Base-by-base conservation (phyloP, 2,329 filamentous ascomycete species). In the Neonectria faginata region DNA sequence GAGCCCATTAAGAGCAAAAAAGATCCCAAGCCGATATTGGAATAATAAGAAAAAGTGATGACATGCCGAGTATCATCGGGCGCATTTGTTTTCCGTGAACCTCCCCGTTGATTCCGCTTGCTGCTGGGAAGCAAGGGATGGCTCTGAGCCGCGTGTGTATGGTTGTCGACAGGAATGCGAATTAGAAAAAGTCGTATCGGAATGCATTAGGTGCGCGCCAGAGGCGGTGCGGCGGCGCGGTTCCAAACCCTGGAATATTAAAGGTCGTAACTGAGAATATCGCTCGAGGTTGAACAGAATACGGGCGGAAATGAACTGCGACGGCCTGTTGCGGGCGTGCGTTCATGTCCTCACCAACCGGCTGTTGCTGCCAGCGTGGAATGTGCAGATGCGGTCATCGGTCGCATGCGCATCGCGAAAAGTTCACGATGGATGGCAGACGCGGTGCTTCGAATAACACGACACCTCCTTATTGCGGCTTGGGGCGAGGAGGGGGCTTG, bases 401-500 rank as follows among this genome's bases (percentile, higher is more conserved):
- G 42, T 64, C 62, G 61, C 66, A 67, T 69, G 51, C 45, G 29
- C 57, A 58, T 56, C 60, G 57, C 63, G 55, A 54, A 62, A 60
- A 41, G 44, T 57, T 52, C 44, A 41, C 67, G 64, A 63, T 65
- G 63, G 25, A 6, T 25, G 25, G 25, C 68, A 70, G 67, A 60
- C 66, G 65, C 67, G 62, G 61, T 55, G 67, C 66, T 67, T 52
- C 68, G 60, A 64, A 55, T 68, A 65, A 58, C 56, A 45, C 61
- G 64, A 58, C 56, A 45, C 61, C 53, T 54, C 66, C 79, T 79
- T 77, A 81, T 72, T 70, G 76, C 60, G 79, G 79, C 74, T 80
- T 79, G 56, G 80, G 80, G 55, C 77, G 78, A 58, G 80, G 80
- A 29, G 80, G 79, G 60, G 83, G 83, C 77, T 85, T 85, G 62